These are phyloP conservation scores for Hypocreales sp. DNA, from an alignment of 2,329 filamentous ascomycete genomes.

Conservation along the genomic window DNA sequence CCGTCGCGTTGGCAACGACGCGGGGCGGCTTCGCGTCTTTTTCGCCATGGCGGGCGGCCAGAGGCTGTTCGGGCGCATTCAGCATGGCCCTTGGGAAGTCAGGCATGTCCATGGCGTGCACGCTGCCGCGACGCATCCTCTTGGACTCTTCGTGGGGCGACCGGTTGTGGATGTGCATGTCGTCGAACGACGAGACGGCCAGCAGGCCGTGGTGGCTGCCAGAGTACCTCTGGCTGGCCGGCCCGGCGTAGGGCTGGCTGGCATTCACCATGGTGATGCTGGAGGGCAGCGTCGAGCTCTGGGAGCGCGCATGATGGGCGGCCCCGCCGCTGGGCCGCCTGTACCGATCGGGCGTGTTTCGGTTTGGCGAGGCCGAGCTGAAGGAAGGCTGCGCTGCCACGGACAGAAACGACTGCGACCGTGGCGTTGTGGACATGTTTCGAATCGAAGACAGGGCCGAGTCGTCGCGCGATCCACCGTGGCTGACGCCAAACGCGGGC, in stretches of 20 bases:
- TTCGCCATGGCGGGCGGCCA: constrained; percentile 9
- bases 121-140: constrained; percentile 67
- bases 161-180: constrained; percentile 48
- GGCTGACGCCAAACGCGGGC: constrained; percentile 17
- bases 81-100: constrained; percentile 8
- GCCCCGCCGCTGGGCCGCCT: constrained; percentile 43
- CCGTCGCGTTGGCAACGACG: constrained; percentile 13
- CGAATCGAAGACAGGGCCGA: constrained; percentile 26
- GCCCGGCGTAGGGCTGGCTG: constrained; percentile 15
- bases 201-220: constrained; percentile 22
- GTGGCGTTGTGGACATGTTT: constrained; percentile 21
- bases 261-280: constrained; percentile 10
- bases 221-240: constrained; percentile 14
- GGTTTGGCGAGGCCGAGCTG: constrained; percentile 20
- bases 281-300: constrained; percentile 17
- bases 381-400: constrained; percentile 32
- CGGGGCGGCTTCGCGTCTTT: constrained; percentile 25
- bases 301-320: constrained; percentile 20
- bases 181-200: constrained; percentile 44
- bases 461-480: constrained; percentile 35
- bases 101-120: constrained; percentile 44
- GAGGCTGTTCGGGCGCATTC: constrained; percentile 4
- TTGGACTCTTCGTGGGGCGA: constrained; percentile 51
- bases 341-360: constrained; percentile 59
- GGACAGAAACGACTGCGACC: constrained; percentile 27